These are phyloP conservation scores for Zopfia rhizophila DNA, from an alignment of 2,329 filamentous ascomycete species.

Conservation along the genomic window DNA sequence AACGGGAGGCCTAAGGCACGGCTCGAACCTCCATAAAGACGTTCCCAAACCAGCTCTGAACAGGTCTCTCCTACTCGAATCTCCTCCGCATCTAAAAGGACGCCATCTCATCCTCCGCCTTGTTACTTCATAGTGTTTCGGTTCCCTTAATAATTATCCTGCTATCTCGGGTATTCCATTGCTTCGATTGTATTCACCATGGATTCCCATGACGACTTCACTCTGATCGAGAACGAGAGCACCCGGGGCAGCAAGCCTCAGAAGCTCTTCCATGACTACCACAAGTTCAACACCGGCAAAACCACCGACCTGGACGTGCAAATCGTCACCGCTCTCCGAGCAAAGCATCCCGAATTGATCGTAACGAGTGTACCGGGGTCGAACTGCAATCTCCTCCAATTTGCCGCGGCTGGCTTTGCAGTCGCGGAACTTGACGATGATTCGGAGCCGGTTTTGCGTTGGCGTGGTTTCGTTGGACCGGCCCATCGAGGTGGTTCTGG, in stretches of 20 bases:
- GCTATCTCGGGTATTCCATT: background rate
- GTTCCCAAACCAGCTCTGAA: background rate
- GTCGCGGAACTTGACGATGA: constrained; percentile 49
- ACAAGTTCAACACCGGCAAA: constrained; percentile 46
- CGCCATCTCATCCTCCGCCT: too few species aligned
- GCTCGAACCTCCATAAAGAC: background rate
- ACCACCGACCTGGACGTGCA: constrained; percentile 53
- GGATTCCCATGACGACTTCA: constrained; percentile 43
- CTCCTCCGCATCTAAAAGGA: background rate
- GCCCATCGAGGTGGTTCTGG: constrained; percentile 42
- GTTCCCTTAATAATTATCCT: background rate
- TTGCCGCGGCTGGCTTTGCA: constrained; percentile 55
- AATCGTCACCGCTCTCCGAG: constrained; percentile 48
- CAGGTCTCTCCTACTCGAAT: background rate
- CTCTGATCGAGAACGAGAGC: constrained; percentile 37
- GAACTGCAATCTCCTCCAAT: constrained; percentile 53
- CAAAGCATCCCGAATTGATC: constrained; percentile 49
- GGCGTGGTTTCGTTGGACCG: constrained; percentile 50
- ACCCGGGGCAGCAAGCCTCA: constrained; percentile 21
- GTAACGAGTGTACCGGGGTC: constrained; percentile 51
- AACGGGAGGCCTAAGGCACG: background rate
- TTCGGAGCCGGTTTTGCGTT: constrained; percentile 50
- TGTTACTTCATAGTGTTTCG: too few species aligned
- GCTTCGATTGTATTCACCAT: constrained; percentile 16
- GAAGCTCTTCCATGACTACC: constrained; percentile 49